Evolutionary conservation across 345 rosid genomes (phyloP).

Genomic region (Eucalyptus brandiana): DNA sequence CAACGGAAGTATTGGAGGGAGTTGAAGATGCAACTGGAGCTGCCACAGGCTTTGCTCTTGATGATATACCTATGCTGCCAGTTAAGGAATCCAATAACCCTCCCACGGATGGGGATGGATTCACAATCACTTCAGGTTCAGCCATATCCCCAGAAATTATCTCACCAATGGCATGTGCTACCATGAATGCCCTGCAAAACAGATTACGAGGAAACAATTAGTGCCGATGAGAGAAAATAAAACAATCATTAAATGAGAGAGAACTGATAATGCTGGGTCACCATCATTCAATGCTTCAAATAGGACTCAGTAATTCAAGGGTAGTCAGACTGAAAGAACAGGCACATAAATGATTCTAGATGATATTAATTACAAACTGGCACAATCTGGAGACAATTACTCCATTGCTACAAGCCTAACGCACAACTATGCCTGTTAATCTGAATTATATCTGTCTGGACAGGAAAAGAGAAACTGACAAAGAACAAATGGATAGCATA

Average conservation of each 20-base stretch:
- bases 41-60: conserved; percentile 78
- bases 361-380: not conserved
- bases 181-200: conserved; percentile 73
- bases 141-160: conserved; percentile 60
- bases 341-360: not conserved
- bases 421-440: not conserved
- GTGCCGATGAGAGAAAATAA: not conserved
- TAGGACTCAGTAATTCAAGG: not conserved
- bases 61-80: conserved; percentile 83
- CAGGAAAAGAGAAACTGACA: not conserved
- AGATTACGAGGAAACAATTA: not conserved
- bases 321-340: not conserved
- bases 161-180: conserved; percentile 81
- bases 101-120: conserved; percentile 68
- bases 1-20: conserved; percentile 39
- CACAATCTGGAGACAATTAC: not conserved
- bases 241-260: not conserved
- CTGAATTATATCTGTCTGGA: not conserved
- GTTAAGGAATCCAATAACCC: conserved; percentile 95
- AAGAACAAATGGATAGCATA: not conserved
- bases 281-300: not conserved
- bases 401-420: not conserved
- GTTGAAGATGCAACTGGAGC: conserved; percentile 67
- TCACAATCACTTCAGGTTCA: conserved; percentile 85
- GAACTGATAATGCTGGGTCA: not conserved